Conservation (phyloP, 1,139 yeast species). For the Geotrichum restrictum region DNA sequence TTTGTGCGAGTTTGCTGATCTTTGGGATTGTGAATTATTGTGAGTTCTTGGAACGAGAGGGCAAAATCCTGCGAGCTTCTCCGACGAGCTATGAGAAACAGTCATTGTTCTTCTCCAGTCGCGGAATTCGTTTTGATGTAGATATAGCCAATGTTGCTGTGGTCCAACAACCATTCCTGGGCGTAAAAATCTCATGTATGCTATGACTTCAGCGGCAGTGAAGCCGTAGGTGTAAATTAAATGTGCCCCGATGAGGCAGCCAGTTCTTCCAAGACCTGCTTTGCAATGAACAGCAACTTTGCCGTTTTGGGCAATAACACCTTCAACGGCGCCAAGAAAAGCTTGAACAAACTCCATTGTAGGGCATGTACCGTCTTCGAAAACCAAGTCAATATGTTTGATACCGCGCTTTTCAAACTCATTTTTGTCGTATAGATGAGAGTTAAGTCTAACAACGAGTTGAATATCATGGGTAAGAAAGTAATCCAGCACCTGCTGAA, state of each 20-base stretch:
- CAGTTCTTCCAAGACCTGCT: slow-evolving; percentile 96
- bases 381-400: slow-evolving; percentile 88
- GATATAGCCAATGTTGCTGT: slow-evolving; percentile 96
- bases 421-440: slow-evolving; percentile 77
- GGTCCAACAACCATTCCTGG: slow-evolving; percentile 99
- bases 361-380: slow-evolving; percentile 98
- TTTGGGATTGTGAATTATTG: slow-evolving; percentile 24
- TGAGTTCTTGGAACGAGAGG: slow-evolving; percentile 51
- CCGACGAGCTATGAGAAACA: slow-evolving; percentile 64
- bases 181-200: slow-evolving; percentile 89
- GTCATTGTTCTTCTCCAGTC: slow-evolving; percentile 95
- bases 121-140: slow-evolving; percentile 91
- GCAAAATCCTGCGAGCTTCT: slow-evolving; percentile 69
- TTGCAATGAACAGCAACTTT: slow-evolving; percentile 97
- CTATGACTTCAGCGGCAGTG: slow-evolving; percentile 95
- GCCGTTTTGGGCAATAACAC: slow-evolving; percentile 77
- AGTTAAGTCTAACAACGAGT: slow-evolving; percentile 84
- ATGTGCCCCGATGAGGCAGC: slow-evolving; percentile 96
- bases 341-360: slow-evolving; percentile 87
- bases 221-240: slow-evolving; percentile 92
- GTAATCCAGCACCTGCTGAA: slow-evolving; percentile 72
- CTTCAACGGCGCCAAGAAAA: slow-evolving; percentile 92
- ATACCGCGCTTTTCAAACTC: slow-evolving; percentile 82
- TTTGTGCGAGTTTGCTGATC: slow-evolving; percentile 30
- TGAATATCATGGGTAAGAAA: slow-evolving; percentile 72